These are phyloP conservation scores for Cardiospermum halicacabum DNA, from an alignment of 345 rosid species.

Conservation along the genomic window DNA sequence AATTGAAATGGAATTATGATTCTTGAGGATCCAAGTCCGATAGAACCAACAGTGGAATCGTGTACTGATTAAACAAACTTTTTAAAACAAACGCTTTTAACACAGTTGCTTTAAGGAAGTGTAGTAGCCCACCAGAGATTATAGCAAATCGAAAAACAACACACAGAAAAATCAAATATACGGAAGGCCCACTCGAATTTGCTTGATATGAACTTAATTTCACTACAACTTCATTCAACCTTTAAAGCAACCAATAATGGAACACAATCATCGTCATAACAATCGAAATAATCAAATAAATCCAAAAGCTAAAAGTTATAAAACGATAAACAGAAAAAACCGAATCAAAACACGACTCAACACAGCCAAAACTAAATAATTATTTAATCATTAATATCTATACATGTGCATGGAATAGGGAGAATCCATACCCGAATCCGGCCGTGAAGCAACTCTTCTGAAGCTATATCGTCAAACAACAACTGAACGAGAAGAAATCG, in stretches of 20 bases:
- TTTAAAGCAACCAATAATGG: conserved; percentile 3
- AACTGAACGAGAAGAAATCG: not conserved
- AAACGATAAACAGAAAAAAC: not conserved
- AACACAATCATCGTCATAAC: not conserved
- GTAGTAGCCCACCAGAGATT: conserved; percentile 17
- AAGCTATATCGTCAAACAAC: too few species aligned
- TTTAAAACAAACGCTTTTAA: not conserved
- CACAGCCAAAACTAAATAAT: not conserved
- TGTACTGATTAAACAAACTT: too few species aligned
- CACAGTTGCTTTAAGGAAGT: not conserved
- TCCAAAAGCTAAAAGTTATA: not conserved
- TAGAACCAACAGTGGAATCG: too few species aligned
- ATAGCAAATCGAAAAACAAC: not conserved
- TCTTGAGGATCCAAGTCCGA: too few species aligned
- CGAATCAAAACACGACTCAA: not conserved
- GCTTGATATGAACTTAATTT: conserved; percentile 4
- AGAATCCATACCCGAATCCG: not conserved
- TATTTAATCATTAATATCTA: not conserved
- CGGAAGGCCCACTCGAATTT: conserved; percentile 1
- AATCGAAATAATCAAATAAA: not conserved
- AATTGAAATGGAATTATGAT: too few species aligned
- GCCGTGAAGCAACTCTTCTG: not conserved
- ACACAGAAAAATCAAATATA: not conserved
- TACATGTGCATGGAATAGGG: not conserved
- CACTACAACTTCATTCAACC: not conserved